Evolutionary conservation across 202 grass and related monocot genomes (phyloP).

Genomic region (Digitaria exilis): DNA sequence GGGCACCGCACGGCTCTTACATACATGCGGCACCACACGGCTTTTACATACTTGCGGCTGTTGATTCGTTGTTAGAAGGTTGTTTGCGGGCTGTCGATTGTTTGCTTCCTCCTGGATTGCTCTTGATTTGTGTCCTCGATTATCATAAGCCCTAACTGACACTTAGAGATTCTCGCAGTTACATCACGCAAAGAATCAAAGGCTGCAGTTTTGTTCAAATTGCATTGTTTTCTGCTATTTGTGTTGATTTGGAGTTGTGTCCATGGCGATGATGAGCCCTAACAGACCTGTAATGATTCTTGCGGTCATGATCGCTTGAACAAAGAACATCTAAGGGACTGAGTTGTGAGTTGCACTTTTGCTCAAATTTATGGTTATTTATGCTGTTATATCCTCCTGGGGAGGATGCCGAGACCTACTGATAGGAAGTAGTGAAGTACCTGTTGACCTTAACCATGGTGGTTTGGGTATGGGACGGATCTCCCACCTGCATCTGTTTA

Average conservation of each 20-base stretch:
- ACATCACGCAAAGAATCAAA: conserved; percentile 58
- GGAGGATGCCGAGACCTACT: neutral
- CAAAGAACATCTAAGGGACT: conserved; percentile 60
- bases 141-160: conserved; percentile 34
- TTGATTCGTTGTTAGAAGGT: neutral
- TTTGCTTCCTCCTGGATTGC: neutral
- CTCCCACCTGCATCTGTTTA: no score
- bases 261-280: conserved; percentile 18
- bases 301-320: conserved; percentile 50
- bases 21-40: no score
- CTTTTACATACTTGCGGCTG: no score
- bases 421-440: neutral
- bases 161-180: conserved; percentile 49
- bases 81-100: no score
- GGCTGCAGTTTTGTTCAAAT: neutral
- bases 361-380: neutral
- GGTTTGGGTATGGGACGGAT: neutral
- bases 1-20: conserved; percentile 44
- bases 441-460: neutral
- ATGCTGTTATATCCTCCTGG: neutral
- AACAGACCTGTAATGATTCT: conserved; percentile 63
- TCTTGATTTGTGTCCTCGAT: neutral
- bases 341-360: conserved; percentile 19
- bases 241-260: neutral
- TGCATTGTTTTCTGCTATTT: neutral